Base-by-base conservation (phyloP, 2,329 filamentous ascomycete species). In the Diplodia sapinea region DNA sequence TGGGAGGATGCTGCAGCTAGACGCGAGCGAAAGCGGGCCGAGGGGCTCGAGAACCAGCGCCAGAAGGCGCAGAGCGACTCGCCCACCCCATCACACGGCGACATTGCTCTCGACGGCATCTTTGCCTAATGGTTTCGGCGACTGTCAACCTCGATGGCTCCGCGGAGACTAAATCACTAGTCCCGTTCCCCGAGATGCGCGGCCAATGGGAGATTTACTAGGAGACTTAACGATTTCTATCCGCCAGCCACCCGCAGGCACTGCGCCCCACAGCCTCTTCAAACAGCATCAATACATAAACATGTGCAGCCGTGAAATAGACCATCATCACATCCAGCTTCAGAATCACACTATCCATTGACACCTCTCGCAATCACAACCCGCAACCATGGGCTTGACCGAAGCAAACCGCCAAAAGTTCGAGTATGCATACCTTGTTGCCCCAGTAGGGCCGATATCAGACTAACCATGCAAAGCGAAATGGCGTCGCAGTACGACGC, bases 401-500 rank as follows among this genome's bases (percentile, higher is more conserved):
- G 77, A 77, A 63, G 73, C 75, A 8, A 79, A 79, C 68, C 75
- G 74, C 38, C 72, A 74, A 50, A 76, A 73, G 68, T 79, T 79
- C 62, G 76, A 79, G 76, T 76, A 72, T 65, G 71, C 43, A 7
- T 13, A 33, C 49, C 23, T 31, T 15, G 8, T 52, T 13, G 23
- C 12, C 7, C 56, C 50, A 15, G 23, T 31, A 51, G 15, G 43
- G 47, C 29, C 59, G 43, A 50, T 51, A 5, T 17, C n/a, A 26
- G 31, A 36, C 52, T 59, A 59, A 69, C 70, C 17, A n/a, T 12
- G 36, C 17, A 55, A 49, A 88, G 87, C 70, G 76, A 85, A 57
- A 78, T 84, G 69, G 84, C 87, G 3, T 79, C 83, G 2, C 77
- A 78, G 2, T 89, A 90, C 73, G 88, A 91, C 72, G 73, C 77